Conservation (phyloP, 1,284 basidiomycete species). For the Malassezia slooffiae region DNA sequence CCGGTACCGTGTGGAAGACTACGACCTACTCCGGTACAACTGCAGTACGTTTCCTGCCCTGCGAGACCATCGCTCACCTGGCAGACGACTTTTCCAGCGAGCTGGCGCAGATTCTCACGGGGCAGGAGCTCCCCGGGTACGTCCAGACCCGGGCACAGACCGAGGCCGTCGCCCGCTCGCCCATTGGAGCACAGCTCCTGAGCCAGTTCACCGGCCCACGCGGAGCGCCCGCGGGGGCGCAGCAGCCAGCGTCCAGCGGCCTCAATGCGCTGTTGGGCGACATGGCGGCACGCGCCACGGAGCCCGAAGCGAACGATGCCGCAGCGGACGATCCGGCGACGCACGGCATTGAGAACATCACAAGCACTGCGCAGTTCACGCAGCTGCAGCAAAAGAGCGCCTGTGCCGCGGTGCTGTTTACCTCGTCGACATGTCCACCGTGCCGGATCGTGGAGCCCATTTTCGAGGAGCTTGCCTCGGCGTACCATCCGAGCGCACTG, state of each 20-base stretch:
- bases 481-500: slow-evolving; percentile 15
- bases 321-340: too few relatives aligned
- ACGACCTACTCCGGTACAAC: slow-evolving; percentile 63
- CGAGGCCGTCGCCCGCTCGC: background rate
- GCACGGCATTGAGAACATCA: too few relatives aligned
- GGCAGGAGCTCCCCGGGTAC: slow-evolving; percentile 35
- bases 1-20: slow-evolving; percentile 63
- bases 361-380: slow-evolving; percentile 21
- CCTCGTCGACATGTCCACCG: slow-evolving; percentile 57
- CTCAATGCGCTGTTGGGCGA: slow-evolving; percentile 78
- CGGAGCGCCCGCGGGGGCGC: too few relatives aligned
- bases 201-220: background rate
- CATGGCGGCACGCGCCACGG: slow-evolving; percentile 50
- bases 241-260: too few relatives aligned
- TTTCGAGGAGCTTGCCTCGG: slow-evolving; percentile 54
- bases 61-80: too few relatives aligned
- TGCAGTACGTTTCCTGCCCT: slow-evolving; percentile 34
- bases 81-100: slow-evolving; percentile 63
- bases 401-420: slow-evolving; percentile 59
- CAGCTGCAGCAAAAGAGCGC: slow-evolving; percentile 42
- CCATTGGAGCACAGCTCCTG: background rate
- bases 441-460: slow-evolving; percentile 58
- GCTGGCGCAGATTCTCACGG: slow-evolving; percentile 41
- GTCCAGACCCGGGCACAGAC: slow-evolving; percentile 17
- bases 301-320: background rate